Base-by-base conservation (phyloP, 177 flowering plant genomes). In the Vitis hybrid region DNA sequence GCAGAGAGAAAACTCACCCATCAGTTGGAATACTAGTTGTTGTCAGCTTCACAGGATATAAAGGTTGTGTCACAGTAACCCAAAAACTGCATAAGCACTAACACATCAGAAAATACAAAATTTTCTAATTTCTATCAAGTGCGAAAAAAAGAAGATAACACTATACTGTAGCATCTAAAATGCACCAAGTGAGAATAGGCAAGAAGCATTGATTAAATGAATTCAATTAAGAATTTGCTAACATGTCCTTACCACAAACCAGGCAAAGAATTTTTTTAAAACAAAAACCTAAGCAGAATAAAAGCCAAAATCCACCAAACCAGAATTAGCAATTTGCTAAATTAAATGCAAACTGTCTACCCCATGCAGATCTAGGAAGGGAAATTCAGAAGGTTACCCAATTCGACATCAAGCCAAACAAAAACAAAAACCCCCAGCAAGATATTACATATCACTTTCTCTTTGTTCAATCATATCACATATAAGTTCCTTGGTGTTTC, bases 1-100 rank as follows among this genome's bases (percentile, higher is more conserved):
- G 3, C 7, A 48, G 26, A 62, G 51, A 21, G 39, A 63, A 60
- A 4, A 80, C 92, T 80, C 68, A 96, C 99, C 99, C 99, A 78
- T 93, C 99, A 67, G 88, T 57, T 50, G 97, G 88, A 73, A 81
- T 60, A 80, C 61, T 89, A 61, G 92, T 70, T 49, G 79, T 68
- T 11, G 64, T 70, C 84, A 92, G 77, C 88, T 92, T 96, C 81
- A 88, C 94, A 55, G 98, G 97, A 74, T 23, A 62, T 18, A 94
- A 67, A 49, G 97, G 97, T 77, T 93, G 87, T 67, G 79, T 84
- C 56, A 88, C 23, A 3, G 94, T 70, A 68, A 77, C 64, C 94
- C 89, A 89, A 75, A 96, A 96, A 17, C 99, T 96, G 92, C 65
- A 84, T 11, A 79, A 0, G 49, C 34, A 62, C 30, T 23, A 48